Evolutionary conservation across 441 rosid species (phyloP), one percentile per base, ranked within the genome.

Genomic region (Populus hybrid): DNA sequence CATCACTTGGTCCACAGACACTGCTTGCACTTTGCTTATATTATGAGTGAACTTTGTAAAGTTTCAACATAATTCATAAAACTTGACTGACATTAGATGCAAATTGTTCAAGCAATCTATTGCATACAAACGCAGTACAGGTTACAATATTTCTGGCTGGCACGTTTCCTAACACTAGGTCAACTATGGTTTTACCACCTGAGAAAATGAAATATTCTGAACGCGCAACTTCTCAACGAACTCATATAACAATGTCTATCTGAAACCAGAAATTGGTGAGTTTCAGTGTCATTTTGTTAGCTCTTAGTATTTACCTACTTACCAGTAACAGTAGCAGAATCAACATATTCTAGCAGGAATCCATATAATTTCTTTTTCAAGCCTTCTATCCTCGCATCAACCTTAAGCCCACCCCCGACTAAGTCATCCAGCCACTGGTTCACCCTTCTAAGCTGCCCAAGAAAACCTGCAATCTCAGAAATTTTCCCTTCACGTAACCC

Each of bases 361-460:
- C 63, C 68, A 66, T 86, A 84, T 42, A 87, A 77, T 78, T 86
- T 86, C 87, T 82, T 83, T 77, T 83, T 87, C 73, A 87, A 23
- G 53, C 68, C 77, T 79, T 87, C 84, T 7, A 85, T 79, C 81
- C 76, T 83, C 40, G 76, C 72, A 71, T 77, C 80, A 6, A 50
- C 73, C 79, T 84, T 83, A 11, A 68, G 63, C 74, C 73, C 80
- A 74, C 74, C 66, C 65, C 53, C 56, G 4, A 76, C 77, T 33
- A 81, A 24, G 75, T 81, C 81, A 77, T 89, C 84, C 31, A 87
- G 68, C 88, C 89, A 89, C 20, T 74, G 68, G 71, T 83, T 84
- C 76, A 86, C 83, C 56, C 83, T 83, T 73, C 86, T 89, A 33
- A 87, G 87, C 78, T 79, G 83, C 67, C 80, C 40, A 7, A 86